Evolutionary conservation across 345 rosid genomes (phyloP), one percentile per base, ranked within the genome.

Genomic region (Salix suchowensis): DNA sequence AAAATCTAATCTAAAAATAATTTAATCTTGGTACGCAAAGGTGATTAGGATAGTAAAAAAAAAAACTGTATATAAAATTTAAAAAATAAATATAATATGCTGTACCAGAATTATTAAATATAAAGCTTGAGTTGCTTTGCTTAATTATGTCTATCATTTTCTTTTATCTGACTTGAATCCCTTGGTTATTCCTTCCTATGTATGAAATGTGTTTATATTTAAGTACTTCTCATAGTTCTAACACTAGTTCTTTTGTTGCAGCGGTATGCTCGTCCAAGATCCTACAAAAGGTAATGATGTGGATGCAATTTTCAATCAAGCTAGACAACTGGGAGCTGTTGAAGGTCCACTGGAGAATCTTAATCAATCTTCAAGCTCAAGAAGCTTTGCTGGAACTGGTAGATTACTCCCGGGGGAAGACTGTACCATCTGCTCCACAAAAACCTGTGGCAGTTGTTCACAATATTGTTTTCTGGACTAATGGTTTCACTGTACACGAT

Each of bases 241-340:
- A 7, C 42, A 39, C 42, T 8, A 71, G 74, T 37, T 30, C 61
- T 3, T 55, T 61, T 42, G 64, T 70, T 85, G 88, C 86, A 91
- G 97, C 80, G 97, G 97, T 62, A 92, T 94, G 97, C 94, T 94
- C 50, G 98, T 94, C 82, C 97, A 94, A 82, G 97, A 91, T 82
- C 97, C 98, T 77, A 3, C 91, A 2, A 92, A 91, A 72, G 88
- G 84, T 40, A 87, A 89, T 82, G 92, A 91, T 82, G 97, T 92
- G 66, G 97, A 94, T 87, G 93, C 90, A 21, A 89, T 94, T 74
- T 91, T 94, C 79, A 91, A 90, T 76, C 94, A 87, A 88, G 97
- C 97, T 71, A 90, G 95, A 81, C 87, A 91, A 69, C 72, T 91
- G 80, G 97, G 98, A 73, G 97, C 98, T 30, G 91, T 91, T 46